Evolutionary conservation across 1,139 yeast genomes (phyloP).

Genomic region (Candida albicans): DNA sequence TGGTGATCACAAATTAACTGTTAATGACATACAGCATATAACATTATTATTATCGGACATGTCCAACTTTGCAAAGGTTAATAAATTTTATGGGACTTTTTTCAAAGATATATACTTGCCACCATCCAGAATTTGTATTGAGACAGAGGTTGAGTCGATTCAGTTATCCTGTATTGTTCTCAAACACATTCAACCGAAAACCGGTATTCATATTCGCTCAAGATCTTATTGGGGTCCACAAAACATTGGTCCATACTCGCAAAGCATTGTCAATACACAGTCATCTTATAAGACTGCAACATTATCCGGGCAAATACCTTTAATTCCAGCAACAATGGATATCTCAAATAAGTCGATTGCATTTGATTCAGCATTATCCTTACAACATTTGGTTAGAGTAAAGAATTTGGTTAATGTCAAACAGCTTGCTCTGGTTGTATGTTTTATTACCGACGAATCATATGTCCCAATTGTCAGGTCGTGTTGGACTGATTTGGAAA

Average conservation of each 20-base stretch:
- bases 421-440: conserved; percentile 48
- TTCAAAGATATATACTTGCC: conserved; percentile 65
- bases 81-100: conserved; percentile 53
- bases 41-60: conserved; percentile 65
- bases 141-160: conserved; percentile 47
- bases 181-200: conserved; percentile 31
- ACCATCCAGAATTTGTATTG: conserved; percentile 86
- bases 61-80: conserved; percentile 60
- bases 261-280: conserved; percentile 55
- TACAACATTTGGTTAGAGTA: conserved; percentile 75
- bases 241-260: conserved; percentile 96
- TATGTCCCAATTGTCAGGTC: conserved; percentile 27
- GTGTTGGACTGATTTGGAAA: conserved; percentile 17
- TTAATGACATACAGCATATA: conserved; percentile 53
- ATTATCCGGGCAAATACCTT: conserved; percentile 91
- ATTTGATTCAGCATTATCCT: conserved; percentile 50
- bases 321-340: conserved; percentile 71
- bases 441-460: conserved; percentile 47
- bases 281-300: conserved; percentile 47
- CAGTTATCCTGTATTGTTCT: conserved; percentile 62
- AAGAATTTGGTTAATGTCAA: conserved; percentile 51
- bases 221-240: conserved; percentile 98
- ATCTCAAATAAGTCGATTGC: conserved; percentile 24
- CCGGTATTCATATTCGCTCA: conserved; percentile 87
- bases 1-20: conserved; percentile 21